Evolutionary conservation across 805 yeast species (phyloP), one percentile per base, ranked within the genome.

Genomic region (Ogataea minuta): DNA sequence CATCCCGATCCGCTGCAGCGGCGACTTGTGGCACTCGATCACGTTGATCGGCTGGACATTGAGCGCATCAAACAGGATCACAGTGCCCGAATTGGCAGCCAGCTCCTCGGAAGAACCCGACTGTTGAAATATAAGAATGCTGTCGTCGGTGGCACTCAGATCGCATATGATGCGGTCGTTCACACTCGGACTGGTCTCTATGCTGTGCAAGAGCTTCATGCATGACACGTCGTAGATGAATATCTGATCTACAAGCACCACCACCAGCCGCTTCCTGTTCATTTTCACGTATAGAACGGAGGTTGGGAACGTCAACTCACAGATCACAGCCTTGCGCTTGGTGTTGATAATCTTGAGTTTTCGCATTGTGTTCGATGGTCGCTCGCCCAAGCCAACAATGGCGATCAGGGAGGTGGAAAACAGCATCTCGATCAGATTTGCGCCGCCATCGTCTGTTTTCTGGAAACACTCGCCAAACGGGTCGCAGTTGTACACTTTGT

Each of bases 191-290:
- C 67, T 54, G 1, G 79, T 74, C 33, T 84, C 88, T 24, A 84
- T 73, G 1, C 83, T 81, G 53, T 80, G 84, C 28, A 91, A 59
- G 17, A 90, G 73, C 54, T 85, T 80, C 81, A 91, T 89, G 59
- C 95, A 86, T 41, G 93, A 79, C 45, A 91, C 82, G 60, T 91
- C 97, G 65, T 91, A 93, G 32, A 91, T 77, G 58, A 80, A 85
- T 8, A 93, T 77, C 61, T 90, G 95, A 44, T 87, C 91, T 34
- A 77, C 70, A 37, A 91, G 67, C 5, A 85, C 77, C 12, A 90
- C 93, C 23, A 87, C 72, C 48, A 91, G 70, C 31, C 97, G 67
- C 51, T 84, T 83, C 29, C 97, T 72, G 62, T 91, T 93, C 64
- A 91, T 72, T 50, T 77, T 78, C 23, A 91, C 82, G 35, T 77